Conservation (phyloP, 306 rosid species). For the Ziziphus jujuba region DNA sequence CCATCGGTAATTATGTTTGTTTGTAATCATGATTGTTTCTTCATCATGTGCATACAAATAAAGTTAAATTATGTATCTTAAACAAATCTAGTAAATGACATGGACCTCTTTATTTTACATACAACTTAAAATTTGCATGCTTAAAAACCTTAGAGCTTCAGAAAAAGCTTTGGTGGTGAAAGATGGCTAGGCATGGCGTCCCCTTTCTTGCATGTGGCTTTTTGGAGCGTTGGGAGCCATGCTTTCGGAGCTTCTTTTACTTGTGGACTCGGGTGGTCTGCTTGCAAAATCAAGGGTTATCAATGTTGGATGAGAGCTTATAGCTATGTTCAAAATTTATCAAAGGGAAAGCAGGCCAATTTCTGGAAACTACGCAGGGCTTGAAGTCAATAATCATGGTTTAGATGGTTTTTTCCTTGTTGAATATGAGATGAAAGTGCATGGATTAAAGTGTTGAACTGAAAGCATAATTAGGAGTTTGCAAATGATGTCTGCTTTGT, state of each 20-base stretch:
- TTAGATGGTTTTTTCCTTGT: conserved; percentile 64
- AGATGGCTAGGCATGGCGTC: conserved; percentile 63
- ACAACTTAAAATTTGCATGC: conserved; percentile 37
- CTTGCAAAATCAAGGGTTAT: conserved; percentile 81
- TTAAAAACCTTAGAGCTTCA: conserved; percentile 59
- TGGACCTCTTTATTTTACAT: too few species aligned
- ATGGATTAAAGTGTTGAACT: conserved; percentile 65
- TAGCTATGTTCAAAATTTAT: conserved; percentile 58
- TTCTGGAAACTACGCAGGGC: conserved; percentile 36
- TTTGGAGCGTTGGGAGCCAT: too few species aligned
- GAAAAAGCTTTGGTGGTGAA: conserved; percentile 48
- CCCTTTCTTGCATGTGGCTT: conserved; percentile 83
- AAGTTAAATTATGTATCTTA: background rate
- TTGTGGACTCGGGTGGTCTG: conserved; percentile 60
- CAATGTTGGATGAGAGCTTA: conserved; percentile 71
- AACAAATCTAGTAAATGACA: background rate
- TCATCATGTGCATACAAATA: background rate
- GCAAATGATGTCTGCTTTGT: conserved; percentile 67
- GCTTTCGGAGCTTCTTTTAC: too few species aligned
- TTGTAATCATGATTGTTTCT: too few species aligned
- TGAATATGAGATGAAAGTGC: conserved; percentile 76
- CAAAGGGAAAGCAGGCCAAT: conserved; percentile 52
- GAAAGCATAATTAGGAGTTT: conserved; percentile 76
- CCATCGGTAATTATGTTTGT: too few species aligned
- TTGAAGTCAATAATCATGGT: conserved; percentile 42